Conservation (phyloP, 495 filamentous ascomycete genomes). For the Podospora sp. region DNA sequence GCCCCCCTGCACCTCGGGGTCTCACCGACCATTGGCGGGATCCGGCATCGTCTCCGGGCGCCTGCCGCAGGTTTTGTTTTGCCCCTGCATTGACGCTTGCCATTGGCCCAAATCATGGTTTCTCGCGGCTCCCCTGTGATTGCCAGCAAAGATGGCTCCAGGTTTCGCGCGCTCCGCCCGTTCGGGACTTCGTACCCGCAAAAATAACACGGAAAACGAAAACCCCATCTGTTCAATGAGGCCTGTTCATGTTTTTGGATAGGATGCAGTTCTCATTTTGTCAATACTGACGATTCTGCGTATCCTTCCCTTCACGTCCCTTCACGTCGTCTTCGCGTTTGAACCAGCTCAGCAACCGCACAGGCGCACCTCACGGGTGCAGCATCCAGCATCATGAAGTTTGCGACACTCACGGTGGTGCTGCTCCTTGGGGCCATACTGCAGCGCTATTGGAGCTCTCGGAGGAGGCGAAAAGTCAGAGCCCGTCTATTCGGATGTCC, state of each 20-base stretch:
- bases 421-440: slow-evolving; percentile 7
- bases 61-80: neutral
- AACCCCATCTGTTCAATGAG: too few relatives aligned
- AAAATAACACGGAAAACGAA: too few relatives aligned
- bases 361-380: neutral
- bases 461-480: slow-evolving; percentile 12
- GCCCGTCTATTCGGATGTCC: neutral
- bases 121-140: neutral
- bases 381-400: neutral
- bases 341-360: neutral
- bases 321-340: too few relatives aligned
- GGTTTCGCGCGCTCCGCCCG: too few relatives aligned
- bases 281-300: too few relatives aligned
- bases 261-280: too few relatives aligned
- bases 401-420: neutral
- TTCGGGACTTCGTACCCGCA: too few relatives aligned
- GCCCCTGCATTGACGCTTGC: neutral
- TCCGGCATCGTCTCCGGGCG: neutral
- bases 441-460: slow-evolving; percentile 2
- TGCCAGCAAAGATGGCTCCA: too few relatives aligned
- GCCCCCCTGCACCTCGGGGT: neutral
- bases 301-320: too few relatives aligned
- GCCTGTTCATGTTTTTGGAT: too few relatives aligned
- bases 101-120: neutral
- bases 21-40: neutral